Evolutionary conservation across 2,329 filamentous ascomycete species (phyloP).

Genomic region (Aureobasidium sp.): DNA sequence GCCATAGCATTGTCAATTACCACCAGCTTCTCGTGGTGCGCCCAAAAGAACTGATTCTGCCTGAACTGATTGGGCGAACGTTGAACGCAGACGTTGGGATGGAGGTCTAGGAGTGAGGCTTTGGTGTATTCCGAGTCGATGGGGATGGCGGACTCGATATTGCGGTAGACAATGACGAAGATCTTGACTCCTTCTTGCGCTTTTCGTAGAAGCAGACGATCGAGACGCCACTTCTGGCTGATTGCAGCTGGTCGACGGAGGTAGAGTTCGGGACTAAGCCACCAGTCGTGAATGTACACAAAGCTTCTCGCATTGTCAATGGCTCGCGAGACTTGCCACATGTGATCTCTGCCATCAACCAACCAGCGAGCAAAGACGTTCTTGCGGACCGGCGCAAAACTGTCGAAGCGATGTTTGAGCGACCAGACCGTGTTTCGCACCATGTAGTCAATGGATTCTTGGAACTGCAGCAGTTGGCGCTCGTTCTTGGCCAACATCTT

Average conservation of each 20-base stretch:
- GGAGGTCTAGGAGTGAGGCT: slow-evolving; percentile 86
- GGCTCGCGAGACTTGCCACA: slow-evolving; percentile 97
- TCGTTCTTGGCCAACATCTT: slow-evolving; percentile 89
- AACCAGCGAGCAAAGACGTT: slow-evolving; percentile 92
- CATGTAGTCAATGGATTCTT: slow-evolving; percentile 88
- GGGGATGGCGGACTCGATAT: slow-evolving; percentile 92
- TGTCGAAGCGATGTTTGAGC: slow-evolving; percentile 76
- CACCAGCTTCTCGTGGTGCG: slow-evolving; percentile 97
- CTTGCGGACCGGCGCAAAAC: slow-evolving; percentile 82
- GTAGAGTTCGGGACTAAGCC: slow-evolving; percentile 93
- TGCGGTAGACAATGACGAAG: slow-evolving; percentile 95
- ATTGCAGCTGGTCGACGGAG: slow-evolving; percentile 89
- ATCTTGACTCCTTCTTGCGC: slow-evolving; percentile 93
- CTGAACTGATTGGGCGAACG: slow-evolving; percentile 95
- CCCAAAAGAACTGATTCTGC: slow-evolving; percentile 99
- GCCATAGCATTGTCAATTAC: slow-evolving; percentile 93
- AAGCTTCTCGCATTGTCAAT: slow-evolving; percentile 97
- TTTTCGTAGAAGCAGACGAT: slow-evolving; percentile 86
- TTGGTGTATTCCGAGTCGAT: slow-evolving; percentile 99
- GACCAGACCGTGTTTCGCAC: slow-evolving; percentile 75
- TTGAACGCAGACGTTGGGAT: slow-evolving; percentile 94
- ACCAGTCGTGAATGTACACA: slow-evolving; percentile 99
- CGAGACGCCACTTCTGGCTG: slow-evolving; percentile 95
- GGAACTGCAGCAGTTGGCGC: slow-evolving; percentile 81
- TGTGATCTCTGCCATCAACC: slow-evolving; percentile 93